These are phyloP conservation scores for Paraurostyla sp. DNA, from an alignment of 73 alveolate genomes.

Conservation along the genomic window DNA sequence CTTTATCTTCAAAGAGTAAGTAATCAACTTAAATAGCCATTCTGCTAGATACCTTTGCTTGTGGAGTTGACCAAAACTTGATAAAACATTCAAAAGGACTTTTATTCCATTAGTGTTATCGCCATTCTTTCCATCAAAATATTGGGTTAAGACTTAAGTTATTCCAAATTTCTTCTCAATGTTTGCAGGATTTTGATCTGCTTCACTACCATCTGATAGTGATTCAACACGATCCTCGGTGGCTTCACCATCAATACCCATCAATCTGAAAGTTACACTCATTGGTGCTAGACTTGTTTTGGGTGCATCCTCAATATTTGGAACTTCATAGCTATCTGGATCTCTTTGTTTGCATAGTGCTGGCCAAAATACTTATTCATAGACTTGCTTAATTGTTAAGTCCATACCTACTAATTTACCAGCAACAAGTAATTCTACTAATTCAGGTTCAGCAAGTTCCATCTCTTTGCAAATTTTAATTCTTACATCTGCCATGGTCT, in stretches of 20 bases:
- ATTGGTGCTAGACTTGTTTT: constrained; percentile 52
- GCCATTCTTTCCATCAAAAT: neutral
- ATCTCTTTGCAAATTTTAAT: constrained; percentile 70
- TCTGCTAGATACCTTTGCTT: constrained; percentile 51
- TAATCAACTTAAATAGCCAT: constrained; percentile 57
- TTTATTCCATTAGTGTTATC: neutral
- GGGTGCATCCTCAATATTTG: constrained; percentile 29
- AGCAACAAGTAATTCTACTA: constrained; percentile 70
- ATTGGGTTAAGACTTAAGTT: constrained; percentile 11
- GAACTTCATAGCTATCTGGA: constrained; percentile 60
- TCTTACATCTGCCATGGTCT: constrained; percentile 66
- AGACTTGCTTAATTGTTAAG: constrained; percentile 54
- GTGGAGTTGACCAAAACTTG: neutral
- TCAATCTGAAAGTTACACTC: constrained; percentile 69
- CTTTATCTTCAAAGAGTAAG: constrained; percentile 51
- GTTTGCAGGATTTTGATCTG: constrained; percentile 60
- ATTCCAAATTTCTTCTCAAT: constrained; percentile 57
- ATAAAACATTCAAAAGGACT: neutral
- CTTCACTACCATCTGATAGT: constrained; percentile 56
- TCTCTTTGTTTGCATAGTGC: constrained; percentile 51
- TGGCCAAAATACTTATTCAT: constrained; percentile 76
- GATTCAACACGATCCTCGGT: constrained; percentile 75
- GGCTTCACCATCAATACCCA: constrained; percentile 83
- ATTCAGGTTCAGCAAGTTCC: constrained; percentile 68
- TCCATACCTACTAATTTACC: constrained; percentile 54